phyloP scores from a whole-genome alignment of 83 land plant species.

The Picea engelmannii region DNA sequence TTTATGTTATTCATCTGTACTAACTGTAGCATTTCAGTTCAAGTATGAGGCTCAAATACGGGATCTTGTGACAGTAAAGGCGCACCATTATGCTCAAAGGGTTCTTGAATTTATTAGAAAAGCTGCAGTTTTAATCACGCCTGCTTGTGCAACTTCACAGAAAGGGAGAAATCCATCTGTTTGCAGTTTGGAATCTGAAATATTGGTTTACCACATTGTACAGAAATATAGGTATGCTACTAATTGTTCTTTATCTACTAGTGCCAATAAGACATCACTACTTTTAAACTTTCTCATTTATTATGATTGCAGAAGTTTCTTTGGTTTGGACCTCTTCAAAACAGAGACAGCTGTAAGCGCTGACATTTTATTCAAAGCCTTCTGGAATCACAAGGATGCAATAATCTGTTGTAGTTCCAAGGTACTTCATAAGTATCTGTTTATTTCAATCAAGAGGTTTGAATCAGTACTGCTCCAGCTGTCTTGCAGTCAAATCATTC shows the following conservation, averaged over 20 bases:
- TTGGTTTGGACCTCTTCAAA: too few relatives aligned
- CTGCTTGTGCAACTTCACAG: too few relatives aligned
- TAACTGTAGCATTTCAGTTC: too few relatives aligned
- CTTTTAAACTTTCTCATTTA: constrained; percentile 5
- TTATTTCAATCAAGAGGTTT: not conserved
- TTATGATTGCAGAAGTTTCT: not conserved
- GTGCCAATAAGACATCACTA: not conserved
- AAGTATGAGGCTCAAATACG: too few relatives aligned
- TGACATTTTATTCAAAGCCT: too few relatives aligned
- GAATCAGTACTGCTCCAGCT: not conserved
- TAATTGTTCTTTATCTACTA: not conserved
- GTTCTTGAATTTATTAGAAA: constrained; percentile 34
- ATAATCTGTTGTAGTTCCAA: constrained; percentile 47
- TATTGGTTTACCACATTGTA: too few relatives aligned
- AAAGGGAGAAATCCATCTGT: too few relatives aligned
- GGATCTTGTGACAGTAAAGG: too few relatives aligned
- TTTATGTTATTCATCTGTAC: too few relatives aligned
- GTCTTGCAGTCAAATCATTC: not conserved
- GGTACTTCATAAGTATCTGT: constrained; percentile 18
- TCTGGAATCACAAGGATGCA: constrained; percentile 42
- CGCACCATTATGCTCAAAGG: too few relatives aligned
- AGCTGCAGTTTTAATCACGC: not conserved
- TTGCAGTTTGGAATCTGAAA: too few relatives aligned
- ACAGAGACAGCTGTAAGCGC: too few relatives aligned
- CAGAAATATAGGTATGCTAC: not conserved